These are phyloP conservation scores for Vigna hirtella DNA, from an alignment of 306 rosid species.

Conservation along the genomic window DNA sequence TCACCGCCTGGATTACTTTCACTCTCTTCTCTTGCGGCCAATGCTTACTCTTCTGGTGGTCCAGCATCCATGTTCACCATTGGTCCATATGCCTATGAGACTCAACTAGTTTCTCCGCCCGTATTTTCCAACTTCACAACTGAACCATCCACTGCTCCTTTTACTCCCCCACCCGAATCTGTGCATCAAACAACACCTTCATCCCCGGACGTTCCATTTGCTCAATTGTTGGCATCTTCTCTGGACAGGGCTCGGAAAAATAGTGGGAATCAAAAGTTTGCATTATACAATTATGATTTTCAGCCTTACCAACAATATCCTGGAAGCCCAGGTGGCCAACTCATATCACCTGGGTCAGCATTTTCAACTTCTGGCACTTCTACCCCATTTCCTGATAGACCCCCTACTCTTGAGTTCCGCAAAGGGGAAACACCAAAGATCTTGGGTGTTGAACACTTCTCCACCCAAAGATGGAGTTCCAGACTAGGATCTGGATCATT, in stretches of 20 bases:
- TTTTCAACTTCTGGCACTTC: constrained; percentile 93
- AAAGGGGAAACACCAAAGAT: constrained; percentile 82
- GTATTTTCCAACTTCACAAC: constrained; percentile 91
- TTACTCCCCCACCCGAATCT: constrained; percentile 96
- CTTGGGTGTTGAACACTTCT: constrained; percentile 79
- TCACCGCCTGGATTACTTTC: constrained; percentile 88
- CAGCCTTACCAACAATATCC: constrained; percentile 90
- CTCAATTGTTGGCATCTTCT: constrained; percentile 88
- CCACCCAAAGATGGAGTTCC: constrained; percentile 80
- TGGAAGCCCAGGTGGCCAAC: constrained; percentile 91
- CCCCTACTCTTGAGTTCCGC: constrained; percentile 69
- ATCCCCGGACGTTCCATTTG: constrained; percentile 99
- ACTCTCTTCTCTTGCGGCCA: constrained; percentile 70
- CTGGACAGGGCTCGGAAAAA: constrained; percentile 70
- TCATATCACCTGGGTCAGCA: constrained; percentile 93
- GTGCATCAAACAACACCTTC: constrained; percentile 94
- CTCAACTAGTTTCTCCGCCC: constrained; percentile 96
- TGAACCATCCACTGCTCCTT: constrained; percentile 94
- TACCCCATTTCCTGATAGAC: constrained; percentile 87
- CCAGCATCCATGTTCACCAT: constrained; percentile 80
- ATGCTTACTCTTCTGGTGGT: constrained; percentile 78
- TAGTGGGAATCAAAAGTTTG: constrained; percentile 71
- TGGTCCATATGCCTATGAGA: constrained; percentile 97
- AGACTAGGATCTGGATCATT: constrained; percentile 89
- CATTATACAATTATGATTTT: constrained; percentile 74